Conservation (phyloP, 495 filamentous ascomycete genomes). For the Talaromyces borbonicus region DNA sequence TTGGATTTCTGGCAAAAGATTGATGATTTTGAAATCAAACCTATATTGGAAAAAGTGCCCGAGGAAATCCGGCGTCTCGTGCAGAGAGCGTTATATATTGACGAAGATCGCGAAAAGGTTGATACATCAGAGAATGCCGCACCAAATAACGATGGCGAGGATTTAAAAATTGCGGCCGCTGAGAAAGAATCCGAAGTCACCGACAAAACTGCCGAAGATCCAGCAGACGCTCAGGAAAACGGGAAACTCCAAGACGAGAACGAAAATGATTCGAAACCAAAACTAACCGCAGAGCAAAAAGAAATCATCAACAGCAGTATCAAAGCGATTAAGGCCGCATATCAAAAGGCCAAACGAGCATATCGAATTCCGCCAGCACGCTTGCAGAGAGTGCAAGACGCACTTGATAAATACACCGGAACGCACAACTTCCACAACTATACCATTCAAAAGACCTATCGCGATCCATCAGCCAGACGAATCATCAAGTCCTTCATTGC, state of each 20-base stretch:
- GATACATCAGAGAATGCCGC: conserved; percentile 4
- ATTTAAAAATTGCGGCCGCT: conserved; percentile 3
- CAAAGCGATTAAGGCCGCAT: conserved; percentile 67
- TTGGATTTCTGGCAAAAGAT: conserved; percentile 69
- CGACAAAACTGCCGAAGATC: neutral
- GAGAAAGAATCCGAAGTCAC: conserved; percentile 1
- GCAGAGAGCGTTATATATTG: conserved; percentile 27
- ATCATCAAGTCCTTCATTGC: conserved; percentile 83
- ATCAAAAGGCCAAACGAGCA: conserved; percentile 62
- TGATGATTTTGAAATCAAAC: conserved; percentile 65
- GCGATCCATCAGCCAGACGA: conserved; percentile 73
- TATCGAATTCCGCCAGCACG: conserved; percentile 72
- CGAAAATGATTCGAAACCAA: conserved; percentile 12
- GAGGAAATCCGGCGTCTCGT: conserved; percentile 32
- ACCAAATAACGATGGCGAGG: neutral
- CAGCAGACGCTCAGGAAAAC: conserved; percentile 10
- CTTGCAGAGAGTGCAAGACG: conserved; percentile 58
- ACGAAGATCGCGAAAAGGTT: conserved; percentile 13
- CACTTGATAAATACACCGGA: conserved; percentile 62
- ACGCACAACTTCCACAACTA: conserved; percentile 93
- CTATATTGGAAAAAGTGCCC: conserved; percentile 52
- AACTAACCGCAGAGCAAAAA: conserved; percentile 22
- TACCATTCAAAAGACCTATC: conserved; percentile 73
- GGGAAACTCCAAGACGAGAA: conserved; percentile 12
- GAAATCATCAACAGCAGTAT: conserved; percentile 42